Conservation (phyloP, 2,329 filamentous ascomycete species). For the Cladosporium sp. region DNA sequence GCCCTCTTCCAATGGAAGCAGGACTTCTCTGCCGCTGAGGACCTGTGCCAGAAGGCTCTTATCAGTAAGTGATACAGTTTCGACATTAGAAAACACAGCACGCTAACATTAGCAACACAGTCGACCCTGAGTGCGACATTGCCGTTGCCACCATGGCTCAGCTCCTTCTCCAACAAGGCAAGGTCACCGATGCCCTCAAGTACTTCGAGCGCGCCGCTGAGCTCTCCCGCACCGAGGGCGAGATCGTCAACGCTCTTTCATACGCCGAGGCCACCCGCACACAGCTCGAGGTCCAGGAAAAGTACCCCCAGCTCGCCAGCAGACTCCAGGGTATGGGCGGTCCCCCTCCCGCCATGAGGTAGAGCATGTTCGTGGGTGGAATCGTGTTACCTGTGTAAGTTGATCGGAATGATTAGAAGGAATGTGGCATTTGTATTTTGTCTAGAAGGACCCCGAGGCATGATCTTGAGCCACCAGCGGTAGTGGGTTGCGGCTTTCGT, state of each 20-base stretch:
- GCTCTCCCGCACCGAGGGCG: slow-evolving; percentile 86
- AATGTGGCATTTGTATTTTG: background rate
- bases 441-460: background rate
- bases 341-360: slow-evolving; percentile 6
- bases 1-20: slow-evolving; percentile 98
- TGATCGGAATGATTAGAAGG: background rate
- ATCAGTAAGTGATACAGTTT: slow-evolving; percentile 68
- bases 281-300: slow-evolving; percentile 70
- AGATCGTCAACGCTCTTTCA: slow-evolving; percentile 92
- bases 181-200: slow-evolving; percentile 88
- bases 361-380: background rate
- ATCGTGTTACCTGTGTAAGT: background rate
- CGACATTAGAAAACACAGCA: no score
- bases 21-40: slow-evolving; percentile 90
- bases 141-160: slow-evolving; percentile 98
- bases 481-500: background rate
- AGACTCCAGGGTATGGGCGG: slow-evolving; percentile 44
- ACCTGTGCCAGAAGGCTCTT: slow-evolving; percentile 92
- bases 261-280: slow-evolving; percentile 97
- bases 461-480: background rate
- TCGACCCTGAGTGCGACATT: slow-evolving; percentile 98
- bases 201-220: slow-evolving; percentile 97
- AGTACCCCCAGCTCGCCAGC: slow-evolving; percentile 49
- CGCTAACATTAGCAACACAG: slow-evolving; percentile 43
- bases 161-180: slow-evolving; percentile 93